Base-by-base conservation (phyloP, 208 protist genomes). In the Acanthamoeba rhysodes region DNA sequence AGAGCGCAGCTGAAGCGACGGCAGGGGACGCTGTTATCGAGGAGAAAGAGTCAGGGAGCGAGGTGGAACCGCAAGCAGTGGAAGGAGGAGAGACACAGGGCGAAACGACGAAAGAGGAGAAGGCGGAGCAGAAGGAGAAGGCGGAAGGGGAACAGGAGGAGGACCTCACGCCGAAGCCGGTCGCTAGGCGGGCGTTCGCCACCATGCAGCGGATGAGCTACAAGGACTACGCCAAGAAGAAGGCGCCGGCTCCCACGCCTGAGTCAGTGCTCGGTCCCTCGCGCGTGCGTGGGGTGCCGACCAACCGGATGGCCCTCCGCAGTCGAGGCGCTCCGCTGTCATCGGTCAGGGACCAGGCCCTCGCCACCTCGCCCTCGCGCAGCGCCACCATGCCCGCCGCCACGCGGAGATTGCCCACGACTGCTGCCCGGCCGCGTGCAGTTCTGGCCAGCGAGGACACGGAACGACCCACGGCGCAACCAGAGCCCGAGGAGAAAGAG, bases 201-300 rank as follows among this genome's bases (percentile, higher is more conserved):
- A 88, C 80, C 80, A 88, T 88, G 80, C 80, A 88, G 50, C 80
- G 80, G 29, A 20, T 88, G n/a, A 88, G 80, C 80, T 88, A 88
- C 80, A 88, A 88, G 29, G 80, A 88, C 80, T 88, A 88, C 37
- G 80, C 80, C 24, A 88, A 88, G 80, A 88, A 88, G 50, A n/a
- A 55, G 50, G 53, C 50, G 0, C 3, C 41, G 16, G 41, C 72
- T 6, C 80, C 80, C 29, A 88, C 80, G 53, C 80, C 80, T 34
- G 80, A 88, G 53, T 88, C 80, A 0, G 53, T 88, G 27, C 50
- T 88, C 18, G 80, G 80, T 24, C 80, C 80, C 27, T 88, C 80
- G 50, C 80, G 80, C 24, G 80, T 88, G 50, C 80, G 80, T 50
- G 27, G n/a, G 18, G 34, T 82, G 24, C 80, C 80, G 14, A 78